A percentile compares a stretch with the other conserved stretches of the same genome.
These are phyloP conservation scores for Cytospora mali DNA, from an alignment of 2,329 filamentous ascomycete genomes.

Conservation along the genomic window DNA sequence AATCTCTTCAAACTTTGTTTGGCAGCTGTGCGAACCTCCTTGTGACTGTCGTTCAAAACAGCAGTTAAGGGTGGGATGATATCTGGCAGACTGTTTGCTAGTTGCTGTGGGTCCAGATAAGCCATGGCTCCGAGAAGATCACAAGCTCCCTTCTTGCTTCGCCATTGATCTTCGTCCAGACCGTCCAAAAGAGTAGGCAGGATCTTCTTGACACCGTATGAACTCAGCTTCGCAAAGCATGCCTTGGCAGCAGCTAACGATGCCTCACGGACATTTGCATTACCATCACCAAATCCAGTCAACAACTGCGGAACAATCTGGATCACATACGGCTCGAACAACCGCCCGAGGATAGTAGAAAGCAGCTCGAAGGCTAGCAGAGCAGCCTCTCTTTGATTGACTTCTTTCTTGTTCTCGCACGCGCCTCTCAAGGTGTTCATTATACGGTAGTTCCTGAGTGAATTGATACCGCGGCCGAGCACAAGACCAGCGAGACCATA, in stretches of 20 bases:
- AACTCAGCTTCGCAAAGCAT: slow-evolving; percentile 90
- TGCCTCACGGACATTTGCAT: slow-evolving; percentile 86
- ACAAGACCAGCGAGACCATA: slow-evolving; percentile 93
- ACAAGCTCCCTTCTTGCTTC: slow-evolving; percentile 97
- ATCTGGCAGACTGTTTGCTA: slow-evolving; percentile 87
- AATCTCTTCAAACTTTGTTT: slow-evolving; percentile 97
- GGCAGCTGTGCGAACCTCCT: slow-evolving; percentile 88
- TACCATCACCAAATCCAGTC: slow-evolving; percentile 84
- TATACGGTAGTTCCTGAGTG: slow-evolving; percentile 83
- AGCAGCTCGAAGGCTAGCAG: slow-evolving; percentile 90
- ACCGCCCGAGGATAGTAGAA: slow-evolving; percentile 78
- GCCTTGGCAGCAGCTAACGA: slow-evolving; percentile 92
- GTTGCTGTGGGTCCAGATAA: slow-evolving; percentile 92
- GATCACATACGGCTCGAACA: slow-evolving; percentile 96
- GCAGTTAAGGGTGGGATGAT: slow-evolving; percentile 95
- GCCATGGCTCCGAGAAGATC: slow-evolving; percentile 98
- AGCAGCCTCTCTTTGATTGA: slow-evolving; percentile 84
- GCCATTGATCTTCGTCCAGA: slow-evolving; percentile 94
- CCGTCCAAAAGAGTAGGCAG: slow-evolving; percentile 89
- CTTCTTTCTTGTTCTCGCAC: slow-evolving; percentile 93
- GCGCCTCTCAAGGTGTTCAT: slow-evolving; percentile 79
- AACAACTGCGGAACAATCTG: slow-evolving; percentile 92
- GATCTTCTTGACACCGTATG: slow-evolving; percentile 93
- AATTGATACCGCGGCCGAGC: slow-evolving; percentile 80
- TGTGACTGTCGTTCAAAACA: slow-evolving; percentile 96